Conservation (phyloP, 768 basidiomycete genomes). For the Hygrocybe coccinea region DNA sequence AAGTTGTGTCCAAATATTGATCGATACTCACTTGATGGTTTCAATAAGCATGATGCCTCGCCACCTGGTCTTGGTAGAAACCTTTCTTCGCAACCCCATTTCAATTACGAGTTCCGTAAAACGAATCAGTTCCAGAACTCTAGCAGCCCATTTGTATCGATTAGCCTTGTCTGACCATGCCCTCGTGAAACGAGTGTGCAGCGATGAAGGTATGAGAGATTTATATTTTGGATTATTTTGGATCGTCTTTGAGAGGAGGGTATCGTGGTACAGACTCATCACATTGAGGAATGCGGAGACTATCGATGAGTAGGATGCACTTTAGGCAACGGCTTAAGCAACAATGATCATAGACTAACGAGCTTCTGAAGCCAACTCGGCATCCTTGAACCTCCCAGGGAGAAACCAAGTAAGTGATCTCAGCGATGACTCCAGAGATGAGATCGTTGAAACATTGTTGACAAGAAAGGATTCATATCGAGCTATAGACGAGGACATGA, state of each 20-base stretch:
- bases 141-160: slow-evolving; percentile 74
- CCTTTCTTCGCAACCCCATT: slow-evolving; percentile 77
- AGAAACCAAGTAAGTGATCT: slow-evolving; percentile 92
- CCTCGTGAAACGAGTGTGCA: slow-evolving; percentile 85
- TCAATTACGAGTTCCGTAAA: slow-evolving; percentile 84
- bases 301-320: slow-evolving; percentile 29
- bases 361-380: slow-evolving; percentile 91
- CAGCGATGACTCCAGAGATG: slow-evolving; percentile 82
- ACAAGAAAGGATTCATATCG: slow-evolving; percentile 82
- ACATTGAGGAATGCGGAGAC: slow-evolving; percentile 86
- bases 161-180: slow-evolving; percentile 72
- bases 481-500: slow-evolving; percentile 60
- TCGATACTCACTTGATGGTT: slow-evolving; percentile 67
- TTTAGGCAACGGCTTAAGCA: slow-evolving; percentile 12
- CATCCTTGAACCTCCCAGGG: slow-evolving; percentile 95
- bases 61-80: slow-evolving; percentile 64
- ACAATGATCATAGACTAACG: slow-evolving; percentile 52
- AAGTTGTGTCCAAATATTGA: background rate
- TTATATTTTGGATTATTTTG: slow-evolving; percentile 63
- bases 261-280: slow-evolving; percentile 92
- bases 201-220: slow-evolving; percentile 68
- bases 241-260: slow-evolving; percentile 67
- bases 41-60: slow-evolving; percentile 74
- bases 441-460: slow-evolving; percentile 79
- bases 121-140: slow-evolving; percentile 68